Base-by-base conservation (phyloP, 2,329 filamentous ascomycete genomes). In the Clonostachys rosea region DNA sequence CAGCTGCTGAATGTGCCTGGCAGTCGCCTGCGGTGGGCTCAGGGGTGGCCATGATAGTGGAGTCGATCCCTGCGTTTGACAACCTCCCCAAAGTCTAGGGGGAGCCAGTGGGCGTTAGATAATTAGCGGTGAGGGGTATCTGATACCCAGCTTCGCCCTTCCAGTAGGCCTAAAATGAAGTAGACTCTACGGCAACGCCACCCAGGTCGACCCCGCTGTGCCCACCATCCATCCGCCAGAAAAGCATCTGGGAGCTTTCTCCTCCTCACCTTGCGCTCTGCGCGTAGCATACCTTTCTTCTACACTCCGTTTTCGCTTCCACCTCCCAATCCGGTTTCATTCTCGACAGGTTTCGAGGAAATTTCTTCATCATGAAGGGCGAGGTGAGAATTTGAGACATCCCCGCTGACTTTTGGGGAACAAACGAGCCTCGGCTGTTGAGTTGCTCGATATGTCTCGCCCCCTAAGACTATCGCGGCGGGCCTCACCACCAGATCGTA, bases 321-420 rank as follows among this genome's bases (percentile, higher is more conserved):
- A 17, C 12, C 34, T 44, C n/a, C 16, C 36, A 14, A 37, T 56
- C 54, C 54, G 52, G 55, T 53, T 24, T 43, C 35, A 34, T 49
- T 33, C 44, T 46, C 34, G 40, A 43, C 40, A 42, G 40, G 44
- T 45, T 34, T 49, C 47, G 43, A 41, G 47, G 43, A 46, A 17
- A 42, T 37, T 43, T 33, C 33, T 20, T 53, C 65, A 76, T 54
- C 60, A 79, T 79, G 76, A 79, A 78, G 72, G 76, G 75, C 68
- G 76, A 79, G 73, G 76, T 79, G 64, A 64, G 75, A 67, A 36
- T 40, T 30, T 46, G 44, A 47, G 47, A 42, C 43, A 42, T 20
- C 39, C 43, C 34, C 36, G 24, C 24, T 30, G 24, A 9, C 3
- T 30, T 30, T 30, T 30, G 24, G 24, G 8, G 1, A 9, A 30